phyloP scores from a whole-genome alignment of 345 rosid genomes.

The Lumnitzera littorea region DNA sequence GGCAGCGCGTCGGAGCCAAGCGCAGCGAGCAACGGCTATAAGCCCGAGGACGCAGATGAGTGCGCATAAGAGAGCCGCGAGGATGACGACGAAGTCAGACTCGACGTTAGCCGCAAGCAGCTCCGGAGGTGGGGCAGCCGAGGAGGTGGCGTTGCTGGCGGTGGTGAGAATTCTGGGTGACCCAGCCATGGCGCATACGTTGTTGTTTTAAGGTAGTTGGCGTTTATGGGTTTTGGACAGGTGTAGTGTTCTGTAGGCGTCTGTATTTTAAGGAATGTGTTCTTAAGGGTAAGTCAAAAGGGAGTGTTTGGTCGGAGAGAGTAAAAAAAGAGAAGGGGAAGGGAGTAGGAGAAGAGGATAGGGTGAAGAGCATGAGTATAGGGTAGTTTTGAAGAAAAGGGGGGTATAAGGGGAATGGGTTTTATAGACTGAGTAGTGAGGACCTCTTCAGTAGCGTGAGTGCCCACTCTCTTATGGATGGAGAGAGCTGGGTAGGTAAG shows the following conservation, averaged over 20 bases:
- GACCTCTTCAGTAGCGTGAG: too few relatives aligned
- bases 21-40: conserved; percentile 53
- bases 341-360: not conserved
- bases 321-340: too few relatives aligned
- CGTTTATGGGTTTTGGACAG: not conserved
- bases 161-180: conserved; percentile 22
- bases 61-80: conserved; percentile 68
- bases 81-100: conserved; percentile 54
- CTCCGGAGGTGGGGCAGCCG: conserved; percentile 34
- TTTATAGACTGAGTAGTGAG: too few relatives aligned
- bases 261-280: too few relatives aligned
- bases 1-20: conserved; percentile 36
- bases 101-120: conserved; percentile 25
- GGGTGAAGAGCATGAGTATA: too few relatives aligned
- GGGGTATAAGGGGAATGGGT: too few relatives aligned
- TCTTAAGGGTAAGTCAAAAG: not conserved
- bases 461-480: too few relatives aligned
- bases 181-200: conserved; percentile 24
- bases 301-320: not conserved
- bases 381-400: too few relatives aligned
- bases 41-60: conserved; percentile 65
- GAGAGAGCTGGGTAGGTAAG: not conserved
- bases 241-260: too few relatives aligned
- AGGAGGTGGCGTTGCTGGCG: not conserved
- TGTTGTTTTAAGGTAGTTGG: too few relatives aligned